Evolutionary conservation across 768 basidiomycete species (phyloP).

Genomic region (Pulveroboletus frians): DNA sequence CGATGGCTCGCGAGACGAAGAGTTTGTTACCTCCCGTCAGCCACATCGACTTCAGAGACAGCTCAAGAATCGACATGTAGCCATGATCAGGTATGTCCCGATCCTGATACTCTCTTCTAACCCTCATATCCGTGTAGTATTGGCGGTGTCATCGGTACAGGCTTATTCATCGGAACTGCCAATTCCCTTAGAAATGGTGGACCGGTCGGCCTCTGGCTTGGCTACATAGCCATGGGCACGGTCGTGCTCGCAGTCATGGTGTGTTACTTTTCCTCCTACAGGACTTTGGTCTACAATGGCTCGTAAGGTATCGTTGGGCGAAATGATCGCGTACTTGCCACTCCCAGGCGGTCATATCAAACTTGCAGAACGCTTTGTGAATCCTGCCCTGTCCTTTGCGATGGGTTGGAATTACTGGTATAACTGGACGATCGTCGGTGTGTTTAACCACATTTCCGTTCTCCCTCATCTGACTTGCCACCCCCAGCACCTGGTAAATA

Average conservation of each 20-base stretch:
- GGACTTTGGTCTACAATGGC: not conserved
- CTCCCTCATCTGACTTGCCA: not conserved
- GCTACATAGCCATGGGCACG: constrained; percentile 59
- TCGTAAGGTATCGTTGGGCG: constrained; percentile 53
- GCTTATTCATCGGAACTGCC: constrained; percentile 67
- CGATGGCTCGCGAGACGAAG: constrained; percentile 22
- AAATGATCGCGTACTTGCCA: constrained; percentile 66
- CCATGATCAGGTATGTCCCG: constrained; percentile 64
- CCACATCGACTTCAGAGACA: constrained; percentile 44
- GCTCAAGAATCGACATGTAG: constrained; percentile 72
- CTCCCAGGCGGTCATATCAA: constrained; percentile 78
- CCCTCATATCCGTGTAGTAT: constrained; percentile 38
- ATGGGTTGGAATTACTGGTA: constrained; percentile 57
- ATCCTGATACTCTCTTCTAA: not conserved
- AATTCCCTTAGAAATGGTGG: constrained; percentile 50
- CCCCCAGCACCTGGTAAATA: constrained; percentile 23
- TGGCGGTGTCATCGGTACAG: constrained; percentile 53
- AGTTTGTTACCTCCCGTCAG: constrained; percentile 1
- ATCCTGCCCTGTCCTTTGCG: constrained; percentile 59
- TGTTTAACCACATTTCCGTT: not conserved
- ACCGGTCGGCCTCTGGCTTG: constrained; percentile 70
- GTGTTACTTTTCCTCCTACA: constrained; percentile 4
- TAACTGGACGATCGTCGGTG: constrained; percentile 28
- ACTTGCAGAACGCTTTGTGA: constrained; percentile 76
- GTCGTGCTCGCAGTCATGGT: constrained; percentile 75